Evolutionary conservation across 495 filamentous ascomycete genomes (phyloP), one percentile per base, ranked within the genome.

Genomic region (Penicillium mononematosum): DNA sequence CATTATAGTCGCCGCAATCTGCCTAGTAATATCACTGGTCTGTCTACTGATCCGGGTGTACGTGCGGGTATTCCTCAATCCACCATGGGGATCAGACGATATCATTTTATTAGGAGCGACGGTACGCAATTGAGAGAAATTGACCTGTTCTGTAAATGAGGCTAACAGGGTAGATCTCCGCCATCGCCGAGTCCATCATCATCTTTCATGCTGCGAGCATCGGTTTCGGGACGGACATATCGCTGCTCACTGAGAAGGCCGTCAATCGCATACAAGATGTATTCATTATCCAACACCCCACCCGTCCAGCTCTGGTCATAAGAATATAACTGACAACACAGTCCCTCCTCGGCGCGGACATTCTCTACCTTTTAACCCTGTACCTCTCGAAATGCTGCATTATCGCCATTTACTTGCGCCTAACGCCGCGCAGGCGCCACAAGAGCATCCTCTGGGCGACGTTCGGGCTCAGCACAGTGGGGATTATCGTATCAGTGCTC

Each of bases 1-100:
- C 17, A 70, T 78, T 36, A 78, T 80, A 29, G 66, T 60, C 8
- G 68, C 73, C 20, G 71, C 74, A 8, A 67, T 78, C 3, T 65
- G 71, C 14, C 60, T 80, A 25, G 66, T 72, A 24, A 75, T 78
- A 27, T 58, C 73, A 16, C 27, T 79, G 11, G 61, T 72, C 8
- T 65, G 60, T 45, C 49, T 73, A 72, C 36, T 39, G 6, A 39
- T 39, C n/a, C 36, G 36, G 16, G 36, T 17, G 0, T 39, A 39
- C n/a, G 36, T 39, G n/a, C 16, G 36, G 0, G n/a, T 8, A 17
- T 39, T 17, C 2, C 36, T 39, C 16, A 39, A 8, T n/a, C 36
- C 36, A 17, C 36, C 36, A 9, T 39, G 36, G 36, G 36, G 36
- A 9, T 39, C 36, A 39, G 36, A 39, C 36, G 36, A 39, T 39